Evolutionary conservation across 805 yeast species (phyloP).

Genomic region (Torulaspora quercuum): DNA sequence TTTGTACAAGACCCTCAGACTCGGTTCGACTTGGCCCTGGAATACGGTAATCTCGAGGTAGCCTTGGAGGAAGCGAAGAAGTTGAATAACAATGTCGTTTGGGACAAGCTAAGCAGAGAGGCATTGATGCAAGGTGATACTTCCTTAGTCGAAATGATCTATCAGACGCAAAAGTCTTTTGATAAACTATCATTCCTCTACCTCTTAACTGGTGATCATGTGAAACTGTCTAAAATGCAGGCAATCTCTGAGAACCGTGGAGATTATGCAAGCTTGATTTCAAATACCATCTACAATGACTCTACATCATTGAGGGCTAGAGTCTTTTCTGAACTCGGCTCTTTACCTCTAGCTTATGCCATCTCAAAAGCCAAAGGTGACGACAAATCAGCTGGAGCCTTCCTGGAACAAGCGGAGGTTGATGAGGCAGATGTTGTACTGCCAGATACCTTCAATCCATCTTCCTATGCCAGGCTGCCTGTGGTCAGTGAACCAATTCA

Average conservation of each 20-base stretch:
- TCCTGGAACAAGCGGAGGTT: slow-evolving; percentile 66
- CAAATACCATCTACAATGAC: slow-evolving; percentile 74
- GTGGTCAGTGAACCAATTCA: slow-evolving; percentile 42
- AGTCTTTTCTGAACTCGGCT: slow-evolving; percentile 71
- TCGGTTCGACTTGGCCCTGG: slow-evolving; percentile 90
- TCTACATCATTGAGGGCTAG: slow-evolving; percentile 71
- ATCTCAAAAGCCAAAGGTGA: slow-evolving; percentile 86
- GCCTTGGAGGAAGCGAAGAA: slow-evolving; percentile 87
- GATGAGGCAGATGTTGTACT: slow-evolving; percentile 59
- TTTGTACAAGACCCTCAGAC: slow-evolving; percentile 96
- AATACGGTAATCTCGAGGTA: slow-evolving; percentile 81
- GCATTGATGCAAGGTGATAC: slow-evolving; percentile 89
- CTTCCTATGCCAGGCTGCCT: slow-evolving; percentile 48
- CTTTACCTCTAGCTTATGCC: slow-evolving; percentile 87
- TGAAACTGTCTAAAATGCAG: slow-evolving; percentile 78
- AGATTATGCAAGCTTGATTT: slow-evolving; percentile 73
- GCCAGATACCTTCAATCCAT: slow-evolving; percentile 47
- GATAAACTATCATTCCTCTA: slow-evolving; percentile 90
- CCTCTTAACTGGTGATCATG: slow-evolving; percentile 73
- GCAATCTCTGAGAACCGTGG: slow-evolving; percentile 85
- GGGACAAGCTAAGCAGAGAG: slow-evolving; percentile 82
- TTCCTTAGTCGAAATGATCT: slow-evolving; percentile 77
- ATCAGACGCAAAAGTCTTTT: slow-evolving; percentile 80
- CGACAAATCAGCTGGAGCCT: slow-evolving; percentile 66
- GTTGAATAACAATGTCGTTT: slow-evolving; percentile 61